These are phyloP conservation scores for Pholiota microspora DNA, from an alignment of 768 basidiomycete species.

Conservation along the genomic window DNA sequence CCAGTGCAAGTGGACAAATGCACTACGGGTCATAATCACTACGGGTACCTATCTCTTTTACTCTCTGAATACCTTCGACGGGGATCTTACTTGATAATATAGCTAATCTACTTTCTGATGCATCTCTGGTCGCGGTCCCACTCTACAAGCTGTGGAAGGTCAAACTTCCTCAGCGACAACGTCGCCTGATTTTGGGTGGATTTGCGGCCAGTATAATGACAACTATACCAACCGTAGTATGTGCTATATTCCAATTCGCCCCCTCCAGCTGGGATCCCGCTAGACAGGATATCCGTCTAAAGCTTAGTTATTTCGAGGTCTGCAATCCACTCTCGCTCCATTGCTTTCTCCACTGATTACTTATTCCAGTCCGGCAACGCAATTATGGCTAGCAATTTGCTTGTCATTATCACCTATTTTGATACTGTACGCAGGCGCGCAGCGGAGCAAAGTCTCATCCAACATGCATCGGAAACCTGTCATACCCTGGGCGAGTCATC, in stretches of 20 bases:
- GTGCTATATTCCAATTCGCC: slow-evolving; percentile 12
- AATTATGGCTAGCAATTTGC: slow-evolving; percentile 12
- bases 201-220: slow-evolving; percentile 6
- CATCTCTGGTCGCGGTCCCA: slow-evolving; percentile 2
- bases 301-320: slow-evolving; percentile 10
- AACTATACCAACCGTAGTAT: slow-evolving; percentile 5
- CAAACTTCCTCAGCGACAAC: slow-evolving; percentile 3
- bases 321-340: too few species aligned
- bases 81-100: not conserved
- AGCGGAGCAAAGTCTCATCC: not conserved
- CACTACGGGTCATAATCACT: not conserved
- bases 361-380: slow-evolving; percentile 6
- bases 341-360: not conserved
- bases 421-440: slow-evolving; percentile 4
- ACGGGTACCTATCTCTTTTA: not conserved
- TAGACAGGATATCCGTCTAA: slow-evolving; percentile 2
- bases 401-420: slow-evolving; percentile 13
- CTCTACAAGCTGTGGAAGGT: slow-evolving; percentile 8
- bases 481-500: not conserved
- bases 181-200: slow-evolving; percentile 1
- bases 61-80: not conserved
- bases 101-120: slow-evolving; percentile 5
- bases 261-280: slow-evolving; percentile 14
- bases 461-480: not conserved
- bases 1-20: slow-evolving; percentile 5